Percentiles rank a stretch among this genome's conserved stretches.
Conservation (phyloP, 345 rosid species). For the Tarenaya hassleriana region DNA sequence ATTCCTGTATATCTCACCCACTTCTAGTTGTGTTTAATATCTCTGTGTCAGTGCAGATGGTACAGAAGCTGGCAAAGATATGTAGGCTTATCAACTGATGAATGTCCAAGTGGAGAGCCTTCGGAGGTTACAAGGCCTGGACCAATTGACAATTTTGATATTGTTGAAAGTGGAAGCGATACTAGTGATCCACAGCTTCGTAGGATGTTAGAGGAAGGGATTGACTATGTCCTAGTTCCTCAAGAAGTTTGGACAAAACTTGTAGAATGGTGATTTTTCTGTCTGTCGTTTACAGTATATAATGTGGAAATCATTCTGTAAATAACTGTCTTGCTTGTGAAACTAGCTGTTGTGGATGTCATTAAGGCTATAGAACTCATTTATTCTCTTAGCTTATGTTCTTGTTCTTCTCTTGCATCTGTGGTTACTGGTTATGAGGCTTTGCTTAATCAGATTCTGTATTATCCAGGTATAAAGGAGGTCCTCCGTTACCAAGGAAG, state of each 20-base stretch:
- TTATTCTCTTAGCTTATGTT: conserved; percentile 3
- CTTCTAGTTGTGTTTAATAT: neutral
- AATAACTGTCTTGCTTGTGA: neutral
- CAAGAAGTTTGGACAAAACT: conserved; percentile 84
- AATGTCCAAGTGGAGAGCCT: conserved; percentile 28
- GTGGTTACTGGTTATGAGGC: neutral
- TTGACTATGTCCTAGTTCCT: conserved; percentile 71
- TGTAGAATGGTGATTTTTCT: conserved; percentile 47
- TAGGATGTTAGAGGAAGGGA: conserved; percentile 52
- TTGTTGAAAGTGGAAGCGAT: conserved; percentile 36
- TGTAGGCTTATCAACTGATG: conserved; percentile 38
- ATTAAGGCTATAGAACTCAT: conserved; percentile 17
- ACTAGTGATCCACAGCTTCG: conserved; percentile 43
- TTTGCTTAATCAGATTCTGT: conserved; percentile 1
- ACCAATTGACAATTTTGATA: conserved; percentile 70
- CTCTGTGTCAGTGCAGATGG: conserved; percentile 52
- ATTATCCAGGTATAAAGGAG: conserved; percentile 71
- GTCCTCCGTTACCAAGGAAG: conserved; percentile 80
- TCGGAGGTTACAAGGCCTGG: conserved; percentile 50
- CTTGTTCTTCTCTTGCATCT: neutral
- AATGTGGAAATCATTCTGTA: neutral
- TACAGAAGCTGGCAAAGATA: conserved; percentile 65
- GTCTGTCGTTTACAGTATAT: neutral
- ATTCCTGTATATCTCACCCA: neutral
- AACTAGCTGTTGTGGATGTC: neutral